These are phyloP conservation scores for Fusarium xylarioides DNA, from an alignment of 2,329 filamentous ascomycete species.

Conservation along the genomic window DNA sequence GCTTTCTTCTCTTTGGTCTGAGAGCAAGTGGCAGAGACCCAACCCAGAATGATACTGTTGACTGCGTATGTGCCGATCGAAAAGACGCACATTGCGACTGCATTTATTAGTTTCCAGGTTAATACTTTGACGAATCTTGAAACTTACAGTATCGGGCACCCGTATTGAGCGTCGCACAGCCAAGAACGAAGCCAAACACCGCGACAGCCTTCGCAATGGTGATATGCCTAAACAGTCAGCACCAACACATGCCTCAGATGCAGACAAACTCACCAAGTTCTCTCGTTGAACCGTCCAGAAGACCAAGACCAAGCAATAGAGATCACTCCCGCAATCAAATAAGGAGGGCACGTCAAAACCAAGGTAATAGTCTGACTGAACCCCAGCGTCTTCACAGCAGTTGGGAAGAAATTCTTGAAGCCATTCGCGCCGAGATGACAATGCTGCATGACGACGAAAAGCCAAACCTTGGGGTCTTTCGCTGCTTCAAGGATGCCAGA, in stretches of 20 bases:
- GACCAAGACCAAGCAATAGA: conserved; percentile 43
- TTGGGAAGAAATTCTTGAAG: conserved; percentile 49
- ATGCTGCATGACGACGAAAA: conserved; percentile 61
- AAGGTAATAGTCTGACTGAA: conserved; percentile 41
- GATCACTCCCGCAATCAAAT: conserved; percentile 48
- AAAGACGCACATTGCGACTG: conserved; percentile 49
- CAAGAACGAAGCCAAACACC: conserved; percentile 40
- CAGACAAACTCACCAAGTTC: conserved; percentile 46
- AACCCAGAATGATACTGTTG: conserved; percentile 56
- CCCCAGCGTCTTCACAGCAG: conserved; percentile 39
- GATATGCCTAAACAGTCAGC: conserved; percentile 47
- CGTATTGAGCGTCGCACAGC: conserved; percentile 39
- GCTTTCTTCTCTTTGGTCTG: conserved; percentile 58
- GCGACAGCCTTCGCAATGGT: conserved; percentile 53
- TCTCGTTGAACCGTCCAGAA: conserved; percentile 56
- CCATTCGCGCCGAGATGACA: conserved; percentile 59
- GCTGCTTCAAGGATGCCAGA: conserved; percentile 55
- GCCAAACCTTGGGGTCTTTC: conserved; percentile 56
- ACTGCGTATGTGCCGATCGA: conserved; percentile 51
- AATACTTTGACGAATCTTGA: accelerated
- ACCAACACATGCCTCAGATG: accelerated
- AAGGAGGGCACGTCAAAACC: conserved; percentile 51
- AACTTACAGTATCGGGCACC: conserved; percentile 28
- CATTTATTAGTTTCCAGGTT: accelerated
- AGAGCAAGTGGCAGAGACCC: conserved; percentile 52